phyloP scores from a whole-genome alignment of 805 yeast species.

The Komagataella kurtzmanii region DNA sequence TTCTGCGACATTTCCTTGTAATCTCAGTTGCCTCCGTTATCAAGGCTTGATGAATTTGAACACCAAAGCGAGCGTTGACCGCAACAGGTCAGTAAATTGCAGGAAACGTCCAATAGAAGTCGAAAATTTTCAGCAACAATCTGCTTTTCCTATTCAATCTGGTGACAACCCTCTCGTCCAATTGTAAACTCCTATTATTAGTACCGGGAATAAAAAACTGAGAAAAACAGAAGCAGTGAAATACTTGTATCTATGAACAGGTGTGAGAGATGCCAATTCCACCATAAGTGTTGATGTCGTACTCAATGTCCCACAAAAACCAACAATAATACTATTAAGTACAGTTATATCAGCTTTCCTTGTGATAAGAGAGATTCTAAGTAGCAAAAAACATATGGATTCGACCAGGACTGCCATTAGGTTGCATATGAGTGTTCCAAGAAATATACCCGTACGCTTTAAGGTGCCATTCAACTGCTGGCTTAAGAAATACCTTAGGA shows the following conservation, averaged over 20 bases:
- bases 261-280: conserved; percentile 34
- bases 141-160: not conserved
- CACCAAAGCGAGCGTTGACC: too few relatives aligned
- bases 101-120: too few relatives aligned
- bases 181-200: conserved; percentile 58
- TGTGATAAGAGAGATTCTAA: conserved; percentile 14
- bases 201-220: conserved; percentile 34
- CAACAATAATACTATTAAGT: conserved; percentile 41
- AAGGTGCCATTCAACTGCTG: conserved; percentile 28
- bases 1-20: too few relatives aligned
- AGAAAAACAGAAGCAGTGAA: conserved; percentile 29
- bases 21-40: too few relatives aligned
- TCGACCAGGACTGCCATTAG: conserved; percentile 29
- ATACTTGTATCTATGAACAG: conserved; percentile 24
- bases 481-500: conserved; percentile 41
- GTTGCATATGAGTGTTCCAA: conserved; percentile 39
- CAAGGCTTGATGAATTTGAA: too few relatives aligned
- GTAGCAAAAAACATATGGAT: conserved; percentile 26
- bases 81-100: too few relatives aligned
- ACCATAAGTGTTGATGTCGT: conserved; percentile 70
- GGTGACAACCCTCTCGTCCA: conserved; percentile 46
- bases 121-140: too few relatives aligned
- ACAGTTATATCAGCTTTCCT: conserved; percentile 10
- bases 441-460: conserved; percentile 11
- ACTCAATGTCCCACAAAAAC: conserved; percentile 59